Conservation (phyloP, 2,329 filamentous ascomycete genomes). For the Alternaria sp. region DNA sequence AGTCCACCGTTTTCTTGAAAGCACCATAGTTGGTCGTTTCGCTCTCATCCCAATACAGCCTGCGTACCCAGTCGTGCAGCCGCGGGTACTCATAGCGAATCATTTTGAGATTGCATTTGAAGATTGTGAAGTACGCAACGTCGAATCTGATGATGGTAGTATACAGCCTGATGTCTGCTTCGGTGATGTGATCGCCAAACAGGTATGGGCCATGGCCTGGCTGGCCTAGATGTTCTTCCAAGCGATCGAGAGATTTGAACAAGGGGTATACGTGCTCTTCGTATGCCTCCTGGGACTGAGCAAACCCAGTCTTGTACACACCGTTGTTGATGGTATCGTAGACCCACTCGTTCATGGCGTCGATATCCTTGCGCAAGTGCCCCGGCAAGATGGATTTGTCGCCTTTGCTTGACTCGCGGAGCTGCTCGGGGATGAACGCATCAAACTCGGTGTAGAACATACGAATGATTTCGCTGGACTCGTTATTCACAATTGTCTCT, state of each 20-base stretch:
- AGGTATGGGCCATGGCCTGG: slow-evolving; percentile 66
- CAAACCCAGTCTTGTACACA: slow-evolving; percentile 73
- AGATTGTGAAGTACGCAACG: slow-evolving; percentile 59
- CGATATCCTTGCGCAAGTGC: slow-evolving; percentile 69
- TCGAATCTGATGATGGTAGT: slow-evolving; percentile 53
- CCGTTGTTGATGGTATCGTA: slow-evolving; percentile 68
- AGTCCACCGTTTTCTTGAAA: slow-evolving; percentile 33
- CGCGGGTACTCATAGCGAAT: slow-evolving; percentile 81
- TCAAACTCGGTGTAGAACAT: slow-evolving; percentile 44
- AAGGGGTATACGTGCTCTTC: slow-evolving; percentile 73
- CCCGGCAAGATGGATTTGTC: slow-evolving; percentile 72
- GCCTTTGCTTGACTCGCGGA: slow-evolving; percentile 59
- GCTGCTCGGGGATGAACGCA: slow-evolving; percentile 47
- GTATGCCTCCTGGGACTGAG: slow-evolving; percentile 82
- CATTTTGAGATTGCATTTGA: slow-evolving; percentile 80
- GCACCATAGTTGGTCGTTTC: slow-evolving; percentile 30
- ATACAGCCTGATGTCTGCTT: slow-evolving; percentile 78
- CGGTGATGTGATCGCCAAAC: slow-evolving; percentile 77
- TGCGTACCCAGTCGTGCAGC: slow-evolving; percentile 78
- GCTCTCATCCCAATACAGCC: slow-evolving; percentile 76
- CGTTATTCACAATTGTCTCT: slow-evolving; percentile 43
- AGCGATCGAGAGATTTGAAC: slow-evolving; percentile 77
- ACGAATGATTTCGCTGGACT: slow-evolving; percentile 44
- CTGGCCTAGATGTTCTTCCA: slow-evolving; percentile 72
- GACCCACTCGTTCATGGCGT: slow-evolving; percentile 70